phyloP scores from a whole-genome alignment of 129 eudicot genomes.

The Tanacetum coccineum region DNA sequence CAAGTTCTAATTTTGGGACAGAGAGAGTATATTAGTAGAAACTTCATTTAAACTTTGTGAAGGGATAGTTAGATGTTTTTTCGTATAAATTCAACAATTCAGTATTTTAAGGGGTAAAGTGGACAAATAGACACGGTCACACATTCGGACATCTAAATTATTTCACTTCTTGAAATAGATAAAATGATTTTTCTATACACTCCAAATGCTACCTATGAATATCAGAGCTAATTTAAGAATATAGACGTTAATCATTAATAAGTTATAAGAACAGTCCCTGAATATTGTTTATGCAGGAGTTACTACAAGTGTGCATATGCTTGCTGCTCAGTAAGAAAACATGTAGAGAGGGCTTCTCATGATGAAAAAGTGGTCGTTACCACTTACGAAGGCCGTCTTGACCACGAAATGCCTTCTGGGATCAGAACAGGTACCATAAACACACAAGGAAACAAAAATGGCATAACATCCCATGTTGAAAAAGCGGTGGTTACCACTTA shows the following conservation, averaged over 20 bases:
- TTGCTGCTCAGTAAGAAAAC: constrained; percentile 63
- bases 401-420: constrained; percentile 47
- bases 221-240: neutral
- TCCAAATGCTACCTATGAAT: too few species aligned
- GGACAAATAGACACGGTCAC: too few species aligned
- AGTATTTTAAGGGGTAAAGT: too few species aligned
- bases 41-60: too few species aligned
- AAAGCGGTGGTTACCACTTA: constrained; percentile 61
- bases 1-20: too few species aligned
- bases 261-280: neutral
- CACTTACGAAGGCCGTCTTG: constrained; percentile 65
- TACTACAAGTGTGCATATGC: constrained; percentile 57
- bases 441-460: constrained; percentile 12
- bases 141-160: too few species aligned
- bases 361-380: constrained; percentile 50
- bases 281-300: constrained; percentile 46
- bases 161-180: too few species aligned
- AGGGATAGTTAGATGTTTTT: too few species aligned
- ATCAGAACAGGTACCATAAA: constrained; percentile 38
- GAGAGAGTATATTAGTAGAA: too few species aligned
- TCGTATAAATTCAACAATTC: too few species aligned
- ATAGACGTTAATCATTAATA: neutral
- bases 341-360: constrained; percentile 57
- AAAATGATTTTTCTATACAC: too few species aligned
- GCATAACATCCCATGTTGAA: constrained; percentile 27